Evolutionary conservation across 768 basidiomycete genomes (phyloP), one percentile per base, ranked within the genome.

Genomic region (Tylopilus subfusipes): DNA sequence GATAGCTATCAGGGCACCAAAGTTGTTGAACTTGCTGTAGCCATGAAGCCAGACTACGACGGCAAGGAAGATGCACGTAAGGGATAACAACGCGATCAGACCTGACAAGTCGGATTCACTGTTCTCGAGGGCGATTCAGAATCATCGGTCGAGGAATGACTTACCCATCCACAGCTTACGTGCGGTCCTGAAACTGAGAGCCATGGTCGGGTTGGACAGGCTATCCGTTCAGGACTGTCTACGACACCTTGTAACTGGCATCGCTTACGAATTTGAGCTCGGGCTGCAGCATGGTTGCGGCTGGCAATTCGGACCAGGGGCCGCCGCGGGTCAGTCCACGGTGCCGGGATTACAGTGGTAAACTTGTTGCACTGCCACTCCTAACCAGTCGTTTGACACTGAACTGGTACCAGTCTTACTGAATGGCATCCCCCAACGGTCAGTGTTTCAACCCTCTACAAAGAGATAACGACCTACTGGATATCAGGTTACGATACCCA

Each of bases 111-210:
- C n/a, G 11, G 36, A 31, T 42, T 42, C 5, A 40, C 31, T 24
- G 43, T 39, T 38, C 19, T 50, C 42, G 18, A 16, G 8, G 47
- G 39, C 38, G n/a, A 19, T 38, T 19, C 38, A 38, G 27, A 30
- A 36, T 34, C 27, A 27, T 44, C 11, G 13, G 36, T 43, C 6
- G 18, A 39, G n/a, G 13, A 52, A 38, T 29, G 40, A 36, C 61
- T 57, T 39, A 69, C 68, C 66, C 68, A 78, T 74, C 53, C 80
- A 63, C 16, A 73, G 52, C 55, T 62, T 70, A 42, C 80, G 77
- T 55, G 76, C 76, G 5, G 71, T 72, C 52, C 72, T 71, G 56
- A 82, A 81, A 45, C 74, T 72, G n/a, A 78, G 49, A n/a, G 62
- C 65, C 76, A 79, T 78, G 53, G 10, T 33, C 44, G 39, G 8